Evolutionary conservation across 805 yeast genomes (phyloP), one percentile per base, ranked within the genome.

Genomic region (Hagleromyces aurorensis): DNA sequence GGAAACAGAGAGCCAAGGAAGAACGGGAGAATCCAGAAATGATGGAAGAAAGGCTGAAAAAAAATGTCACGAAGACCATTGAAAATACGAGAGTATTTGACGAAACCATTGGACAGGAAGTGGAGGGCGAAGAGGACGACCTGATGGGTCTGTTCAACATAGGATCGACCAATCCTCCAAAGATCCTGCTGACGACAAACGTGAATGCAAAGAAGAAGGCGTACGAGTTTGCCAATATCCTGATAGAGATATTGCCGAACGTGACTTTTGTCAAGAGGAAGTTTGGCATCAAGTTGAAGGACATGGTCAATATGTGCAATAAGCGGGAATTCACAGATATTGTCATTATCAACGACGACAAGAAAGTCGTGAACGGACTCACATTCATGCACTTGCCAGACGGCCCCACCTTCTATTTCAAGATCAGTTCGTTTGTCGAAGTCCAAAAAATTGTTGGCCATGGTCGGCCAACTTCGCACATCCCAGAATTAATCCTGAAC

Each of bases 331-430:
- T 70, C 60, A 87, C 96, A 0, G 94, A 87, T 51, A 62, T 91
- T 47, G 64, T 91, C 17, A 86, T 91, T 27, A 74, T 91, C 37
- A 91, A 91, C 55, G 98, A 91, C 59, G 96, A 85, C 60, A 87
- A 87, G 59, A 91, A 89, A 58, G 70, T 69, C 40, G 93, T 91
- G 21, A 87, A 82, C 30, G 98, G 98, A 2, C 61, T 91, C 34
- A 85, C 97, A 1, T 82, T 91, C 50, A 79, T 91, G 34, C 96
- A 91, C 61, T 67, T 91, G 36, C 98, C 98, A 6, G 82, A 71
- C 25, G 98, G 98, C 1, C 98, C 98, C 20, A 81, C 96, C 0
- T 85, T 85, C 53, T 87, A 89, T 60, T 91, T 91, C 50, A 78
- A 91, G 16, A 64, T 91, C 4, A 66, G 85, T 6, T 84, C 94